A percentile compares a stretch with the other conserved stretches of the same genome.
These are phyloP conservation scores for Triadica sebifera DNA, from an alignment of 345 rosid species.

Conservation along the genomic window DNA sequence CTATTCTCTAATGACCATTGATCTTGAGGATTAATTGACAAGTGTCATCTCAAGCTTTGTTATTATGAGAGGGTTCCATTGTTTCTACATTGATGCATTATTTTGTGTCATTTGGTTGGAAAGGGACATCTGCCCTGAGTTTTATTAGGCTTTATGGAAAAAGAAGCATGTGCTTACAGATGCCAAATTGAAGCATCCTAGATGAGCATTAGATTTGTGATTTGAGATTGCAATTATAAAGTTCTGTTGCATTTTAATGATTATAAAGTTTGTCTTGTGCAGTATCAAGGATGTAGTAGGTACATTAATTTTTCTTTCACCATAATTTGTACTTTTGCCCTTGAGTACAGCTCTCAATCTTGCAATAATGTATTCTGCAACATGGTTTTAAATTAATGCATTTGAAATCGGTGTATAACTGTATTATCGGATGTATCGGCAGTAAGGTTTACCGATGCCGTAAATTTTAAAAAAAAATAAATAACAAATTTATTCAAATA, in stretches of 20 bases:
- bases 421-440: too few relatives aligned
- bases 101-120: neutral
- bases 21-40: neutral
- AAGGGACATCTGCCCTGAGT: neutral
- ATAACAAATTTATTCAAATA: too few relatives aligned
- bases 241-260: neutral
- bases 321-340: neutral
- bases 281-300: neutral
- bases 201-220: neutral
- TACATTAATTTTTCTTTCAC: neutral
- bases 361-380: neutral
- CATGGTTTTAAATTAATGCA: too few relatives aligned
- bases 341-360: neutral
- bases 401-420: too few relatives aligned
- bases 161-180: slow-evolving; percentile 17
- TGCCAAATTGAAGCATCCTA: slow-evolving; percentile 23
- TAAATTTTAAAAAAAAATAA: too few relatives aligned
- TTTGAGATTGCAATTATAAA: neutral
- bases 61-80: too few relatives aligned
- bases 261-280: neutral
- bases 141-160: slow-evolving; percentile 9
- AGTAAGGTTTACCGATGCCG: too few relatives aligned
- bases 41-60: neutral
- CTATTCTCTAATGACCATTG: neutral
- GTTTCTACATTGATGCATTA: neutral